Base-by-base conservation (phyloP, 169 alveolate species). In the Plasmodium malariae region DNA sequence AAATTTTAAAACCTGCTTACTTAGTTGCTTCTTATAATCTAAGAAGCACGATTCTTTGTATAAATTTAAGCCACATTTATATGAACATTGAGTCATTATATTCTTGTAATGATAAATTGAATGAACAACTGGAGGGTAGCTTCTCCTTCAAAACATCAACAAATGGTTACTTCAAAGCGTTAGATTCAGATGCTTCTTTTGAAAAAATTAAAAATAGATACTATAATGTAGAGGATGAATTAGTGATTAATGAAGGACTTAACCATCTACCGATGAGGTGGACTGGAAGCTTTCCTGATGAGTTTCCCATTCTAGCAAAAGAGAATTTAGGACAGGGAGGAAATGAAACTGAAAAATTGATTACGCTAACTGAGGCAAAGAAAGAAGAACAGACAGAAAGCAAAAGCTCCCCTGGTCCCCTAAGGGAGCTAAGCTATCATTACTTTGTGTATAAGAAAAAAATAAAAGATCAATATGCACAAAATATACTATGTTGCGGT, bases 401-500 rank as follows among this genome's bases (percentile, higher is more conserved):
- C 11, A 45, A 45, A 45, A 1, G 0, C 11, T 21, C 17, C 0
- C 1, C 4, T 7, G 19, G 21, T 21, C 1, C 5, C 7, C 37
- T 11, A 34, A 54, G 51, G 21, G n/a, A 2, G 30, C 0, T 36
- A 59, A 51, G 9, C 12, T 59, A 57, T 32, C 21, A 45, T 0
- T 6, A 28, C 26, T 37, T 63, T 37, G 51, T 17, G 11, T 34
- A 17, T 11, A 26, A 76, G 62, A 49, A 30, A 34, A 62, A 48
- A 37, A 54, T 19, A 28, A n/a, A 26, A 12, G 30, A 78, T 0
- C 43, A 19, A 48, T n/a, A 28, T 7, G 32, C 2, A 3, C 65
- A 49, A n/a, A 65, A 72, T 54, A 55, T 83, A 49, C 14, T 65
- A 54, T 67, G 68, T 0, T 68, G 85, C 36, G 91, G 91, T 9